Evolutionary conservation across 805 yeast species (phyloP).

Genomic region (Pichia nakasei): DNA sequence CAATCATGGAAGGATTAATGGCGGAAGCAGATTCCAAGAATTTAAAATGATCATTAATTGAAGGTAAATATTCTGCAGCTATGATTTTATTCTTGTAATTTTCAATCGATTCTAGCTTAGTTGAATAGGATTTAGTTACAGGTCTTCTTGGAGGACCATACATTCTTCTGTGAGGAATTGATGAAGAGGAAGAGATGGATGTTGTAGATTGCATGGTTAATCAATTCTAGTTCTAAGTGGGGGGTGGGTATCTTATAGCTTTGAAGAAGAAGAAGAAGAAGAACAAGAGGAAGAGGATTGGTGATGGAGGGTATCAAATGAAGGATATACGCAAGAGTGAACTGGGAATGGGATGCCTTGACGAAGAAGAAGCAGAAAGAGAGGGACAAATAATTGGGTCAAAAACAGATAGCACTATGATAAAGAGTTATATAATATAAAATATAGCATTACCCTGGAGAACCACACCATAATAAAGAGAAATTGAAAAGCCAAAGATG

Average conservation of each 20-base stretch:
- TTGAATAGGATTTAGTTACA: constrained; percentile 28
- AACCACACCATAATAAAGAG: neutral
- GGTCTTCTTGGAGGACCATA: constrained; percentile 30
- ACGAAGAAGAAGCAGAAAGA: too few species aligned
- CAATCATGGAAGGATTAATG: constrained; percentile 49
- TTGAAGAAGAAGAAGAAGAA: too few species aligned
- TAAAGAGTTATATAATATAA: too few species aligned
- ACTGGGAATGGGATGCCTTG: too few species aligned
- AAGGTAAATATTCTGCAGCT: constrained; percentile 34
- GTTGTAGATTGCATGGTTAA: neutral
- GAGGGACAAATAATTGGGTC: too few species aligned
- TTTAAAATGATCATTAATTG: constrained; percentile 32
- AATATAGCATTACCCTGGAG: neutral
- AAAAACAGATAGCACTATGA: too few species aligned
- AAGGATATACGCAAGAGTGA: too few species aligned
- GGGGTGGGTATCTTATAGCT: too few species aligned
- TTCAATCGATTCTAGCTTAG: constrained; percentile 39
- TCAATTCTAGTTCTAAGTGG: too few species aligned
- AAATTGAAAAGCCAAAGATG: too few species aligned
- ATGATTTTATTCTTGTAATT: constrained; percentile 35
- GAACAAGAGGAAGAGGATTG: too few species aligned
- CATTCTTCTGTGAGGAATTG: constrained; percentile 2
- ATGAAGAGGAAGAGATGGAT: neutral
- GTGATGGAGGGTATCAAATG: too few species aligned
- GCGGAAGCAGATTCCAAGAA: constrained; percentile 31